phyloP scores from a whole-genome alignment of 495 filamentous ascomycete genomes.

The Hypoxylon subgilvum region DNA sequence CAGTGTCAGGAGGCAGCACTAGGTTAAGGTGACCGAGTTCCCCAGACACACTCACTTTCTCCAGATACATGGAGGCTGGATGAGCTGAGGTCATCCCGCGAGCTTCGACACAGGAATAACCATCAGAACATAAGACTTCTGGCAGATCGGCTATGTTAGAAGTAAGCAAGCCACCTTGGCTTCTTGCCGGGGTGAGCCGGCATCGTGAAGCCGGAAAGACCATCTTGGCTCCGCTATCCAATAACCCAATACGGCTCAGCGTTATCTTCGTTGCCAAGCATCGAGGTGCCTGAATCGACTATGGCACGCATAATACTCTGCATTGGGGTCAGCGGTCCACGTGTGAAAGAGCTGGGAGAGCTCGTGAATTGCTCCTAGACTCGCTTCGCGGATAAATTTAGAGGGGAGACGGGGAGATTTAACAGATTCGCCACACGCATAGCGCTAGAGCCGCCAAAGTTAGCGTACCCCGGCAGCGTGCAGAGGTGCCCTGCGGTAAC shows the following conservation, averaged over 20 bases:
- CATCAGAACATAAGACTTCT: slow-evolving; percentile 14
- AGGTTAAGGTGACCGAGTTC: neutral
- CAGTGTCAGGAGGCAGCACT: too few relatives aligned
- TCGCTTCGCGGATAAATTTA: slow-evolving; percentile 33
- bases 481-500: slow-evolving; percentile 10
- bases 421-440: slow-evolving; percentile 13
- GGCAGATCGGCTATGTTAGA: neutral
- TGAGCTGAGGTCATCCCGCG: neutral
- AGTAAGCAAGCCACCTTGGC: slow-evolving; percentile 12
- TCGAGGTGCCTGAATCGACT: slow-evolving; percentile 21
- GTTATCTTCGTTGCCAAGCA: slow-evolving; percentile 27
- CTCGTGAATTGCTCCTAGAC: slow-evolving; percentile 2
- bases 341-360: slow-evolving; percentile 1
- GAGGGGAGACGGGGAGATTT: neutral
- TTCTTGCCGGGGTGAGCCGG: neutral
- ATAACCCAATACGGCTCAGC: slow-evolving; percentile 25
- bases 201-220: slow-evolving; percentile 26
- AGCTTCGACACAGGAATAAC: neutral
- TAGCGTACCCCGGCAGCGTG: slow-evolving; percentile 9
- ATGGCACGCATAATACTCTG: slow-evolving; percentile 14
- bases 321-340: slow-evolving; percentile 19
- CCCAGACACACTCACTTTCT: neutral
- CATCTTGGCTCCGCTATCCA: slow-evolving; percentile 14
- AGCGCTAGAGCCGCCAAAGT: slow-evolving; percentile 5
- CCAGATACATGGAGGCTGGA: neutral